Base-by-base conservation (phyloP, 305 asterid genomes). In the Fraxinus nigra region DNA sequence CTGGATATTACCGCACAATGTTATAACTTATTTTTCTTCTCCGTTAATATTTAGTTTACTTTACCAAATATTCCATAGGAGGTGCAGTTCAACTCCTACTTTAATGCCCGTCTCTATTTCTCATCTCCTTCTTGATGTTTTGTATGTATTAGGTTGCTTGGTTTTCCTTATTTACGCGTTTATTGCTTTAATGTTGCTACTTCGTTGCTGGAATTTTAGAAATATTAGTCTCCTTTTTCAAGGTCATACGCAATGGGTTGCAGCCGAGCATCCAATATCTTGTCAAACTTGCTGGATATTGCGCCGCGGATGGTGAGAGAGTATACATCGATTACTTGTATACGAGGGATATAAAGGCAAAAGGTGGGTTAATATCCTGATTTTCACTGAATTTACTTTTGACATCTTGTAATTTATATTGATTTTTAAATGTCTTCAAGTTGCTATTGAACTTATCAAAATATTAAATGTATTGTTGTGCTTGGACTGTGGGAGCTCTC, bases 241-340 rank as follows among this genome's bases (percentile, higher is more conserved):
- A 98, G 99, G 98, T 28, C 98, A 94, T 85, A 95, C 92, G 80
- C 91, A 94, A 87, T 95, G 99, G 99, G 87, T 94, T 8, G 91
- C 97, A 26, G 98, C 89, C 37, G 92, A 92, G 78, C 97, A 95
- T 78, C 93, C 93, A 5, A 94, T 46, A 46, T 46, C 89, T 93
- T 2, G 98, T 94, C 48, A 91, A 87, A 79, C 97, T 94, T 24
- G 85, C 93, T 8, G 98, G 99, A 22, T 92, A 91, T 80, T 93
- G 97, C 75, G 92, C 93, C 22, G 87, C 89, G 51, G 97, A 95
- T 82, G 98, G 95, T 32, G 97, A 90, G 78, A 86, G 97, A 85
- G 97, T 14, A 4, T 48, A 48, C 59, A 14, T 48, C 20, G 61
- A n/a, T n/a, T 51, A 51, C 61, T 4, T 51, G 8, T 51, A 51